phyloP scores from a whole-genome alignment of 108 stramenopile species.

The Cyclostephanos tholiformis region DNA sequence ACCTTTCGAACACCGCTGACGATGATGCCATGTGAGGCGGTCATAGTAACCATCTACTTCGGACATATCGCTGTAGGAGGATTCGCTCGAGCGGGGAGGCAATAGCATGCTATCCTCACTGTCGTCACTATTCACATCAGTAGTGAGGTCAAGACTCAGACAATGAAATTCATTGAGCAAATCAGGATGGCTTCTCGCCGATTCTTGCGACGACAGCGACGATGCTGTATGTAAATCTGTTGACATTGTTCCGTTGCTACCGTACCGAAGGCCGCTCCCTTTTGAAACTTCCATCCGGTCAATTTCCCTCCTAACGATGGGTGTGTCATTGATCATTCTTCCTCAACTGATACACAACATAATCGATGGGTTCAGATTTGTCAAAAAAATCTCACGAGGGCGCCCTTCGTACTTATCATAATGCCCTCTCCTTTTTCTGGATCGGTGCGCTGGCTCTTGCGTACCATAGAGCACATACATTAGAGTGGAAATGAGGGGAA shows the following conservation, averaged over 20 bases:
- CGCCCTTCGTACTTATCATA: no score
- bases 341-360: no score
- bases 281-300: no score
- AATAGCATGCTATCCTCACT: slow-evolving; percentile 2
- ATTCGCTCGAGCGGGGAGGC: not conserved
- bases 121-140: slow-evolving; percentile 1
- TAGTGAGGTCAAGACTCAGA: slow-evolving; percentile 1
- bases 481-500: no score
- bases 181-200: slow-evolving; percentile 1
- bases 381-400: no score
- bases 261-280: not conserved
- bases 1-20: slow-evolving; percentile 1
- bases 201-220: slow-evolving; percentile 15
- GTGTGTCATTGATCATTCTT: no score
- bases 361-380: no score
- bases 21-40: slow-evolving; percentile 18
- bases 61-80: slow-evolving; percentile 36
- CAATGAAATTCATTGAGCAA: not conserved
- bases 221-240: slow-evolving; percentile 7
- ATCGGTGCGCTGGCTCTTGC: no score
- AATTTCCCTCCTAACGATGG: no score
- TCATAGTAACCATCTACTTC: slow-evolving; percentile 29
- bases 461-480: no score
- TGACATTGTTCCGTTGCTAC: slow-evolving; percentile 19
- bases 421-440: no score